These are phyloP conservation scores for Taphrina communis DNA, from an alignment of 1,139 yeast species.

Conservation along the genomic window DNA sequence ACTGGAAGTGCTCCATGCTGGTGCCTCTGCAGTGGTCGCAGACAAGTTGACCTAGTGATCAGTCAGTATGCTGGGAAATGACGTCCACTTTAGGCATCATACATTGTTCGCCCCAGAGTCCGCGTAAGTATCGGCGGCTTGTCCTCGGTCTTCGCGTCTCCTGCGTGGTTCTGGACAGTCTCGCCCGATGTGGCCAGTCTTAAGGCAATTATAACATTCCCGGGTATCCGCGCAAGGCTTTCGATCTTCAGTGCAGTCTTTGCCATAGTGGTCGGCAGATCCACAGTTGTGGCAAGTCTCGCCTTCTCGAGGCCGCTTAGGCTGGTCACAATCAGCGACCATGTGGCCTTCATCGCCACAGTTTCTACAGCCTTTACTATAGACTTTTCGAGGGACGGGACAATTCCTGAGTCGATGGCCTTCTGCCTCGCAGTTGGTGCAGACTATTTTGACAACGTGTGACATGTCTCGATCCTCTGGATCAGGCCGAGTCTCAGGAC, in stretches of 20 bases:
- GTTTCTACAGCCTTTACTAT: conserved; percentile 5
- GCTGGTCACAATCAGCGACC: conserved; percentile 20
- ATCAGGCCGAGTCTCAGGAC: conserved; percentile 11
- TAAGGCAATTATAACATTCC: conserved; percentile 17
- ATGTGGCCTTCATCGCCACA: conserved; percentile 22
- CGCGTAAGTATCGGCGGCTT: neutral
- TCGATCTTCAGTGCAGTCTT: conserved; percentile 14
- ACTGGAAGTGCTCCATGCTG: conserved; percentile 2
- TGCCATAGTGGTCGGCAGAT: conserved; percentile 2
- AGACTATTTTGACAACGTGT: conserved; percentile 15
- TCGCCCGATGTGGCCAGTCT: conserved; percentile 20
- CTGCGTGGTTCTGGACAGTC: conserved; percentile 29
- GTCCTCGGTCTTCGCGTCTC: neutral
- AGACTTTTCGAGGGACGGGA: conserved; percentile 15
- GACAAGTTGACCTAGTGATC: neutral
- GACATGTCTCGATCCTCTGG: conserved; percentile 22
- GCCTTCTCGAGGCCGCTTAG: conserved; percentile 7
- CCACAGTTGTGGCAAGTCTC: conserved; percentile 22
- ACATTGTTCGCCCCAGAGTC: neutral
- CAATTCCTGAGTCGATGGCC: conserved; percentile 24
- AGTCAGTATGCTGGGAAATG: neutral
- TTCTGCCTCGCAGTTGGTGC: conserved; percentile 21
- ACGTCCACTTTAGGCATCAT: neutral
- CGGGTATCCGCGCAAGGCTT: conserved; percentile 21
- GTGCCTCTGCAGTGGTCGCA: neutral